Base-by-base conservation (phyloP, 257 asterid genomes). In the Eustoma russellianum region DNA sequence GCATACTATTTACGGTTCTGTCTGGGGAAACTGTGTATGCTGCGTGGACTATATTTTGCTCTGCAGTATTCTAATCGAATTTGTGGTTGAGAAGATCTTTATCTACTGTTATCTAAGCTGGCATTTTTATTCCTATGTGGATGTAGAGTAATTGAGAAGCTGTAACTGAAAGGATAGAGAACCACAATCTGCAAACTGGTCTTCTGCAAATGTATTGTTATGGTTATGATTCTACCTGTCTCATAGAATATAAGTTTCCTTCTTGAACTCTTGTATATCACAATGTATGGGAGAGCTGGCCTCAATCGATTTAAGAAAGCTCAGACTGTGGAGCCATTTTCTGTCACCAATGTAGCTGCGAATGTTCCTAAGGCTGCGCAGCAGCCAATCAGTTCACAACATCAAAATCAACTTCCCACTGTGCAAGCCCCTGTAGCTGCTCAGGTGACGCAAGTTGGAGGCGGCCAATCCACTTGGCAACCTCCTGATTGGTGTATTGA, bases 401-500 rank as follows among this genome's bases (percentile, higher is more conserved):
- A 65, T 56, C 54, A 46, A 53, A 78, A 52, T 55, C 76, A 75
- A 57, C 59, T 66, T 57, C 62, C 53, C 41, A 67, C 67, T 9
- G 54, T 72, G 50, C 65, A 51, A 34, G 53, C 59, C 1, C 41
- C 71, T 13, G 88, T 77, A 53, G 50, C 74, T 72, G 91, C 78
- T 63, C 84, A 72, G 11, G 76, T 73, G 46, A 85, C 93, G 54
- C 97, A 75, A 55, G 28, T 80, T 65, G 98, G 98, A 69, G 97
- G 94, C 48, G 88, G 85, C 10, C 98, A 85, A 67, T 92, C 98
- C 9, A 77, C 76, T 44, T 92, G 97, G 98, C 83, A 79, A 66
- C 95, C 98, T 65, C 98, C 98, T 50, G 98, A 92, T 70, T 92
- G 98, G 98, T 97, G 94, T 5, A 88, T 83, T 62, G 98, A 87